Conservation (phyloP, 2,329 filamentous ascomycete genomes). For the Phymatotrichopsis omnivora region DNA sequence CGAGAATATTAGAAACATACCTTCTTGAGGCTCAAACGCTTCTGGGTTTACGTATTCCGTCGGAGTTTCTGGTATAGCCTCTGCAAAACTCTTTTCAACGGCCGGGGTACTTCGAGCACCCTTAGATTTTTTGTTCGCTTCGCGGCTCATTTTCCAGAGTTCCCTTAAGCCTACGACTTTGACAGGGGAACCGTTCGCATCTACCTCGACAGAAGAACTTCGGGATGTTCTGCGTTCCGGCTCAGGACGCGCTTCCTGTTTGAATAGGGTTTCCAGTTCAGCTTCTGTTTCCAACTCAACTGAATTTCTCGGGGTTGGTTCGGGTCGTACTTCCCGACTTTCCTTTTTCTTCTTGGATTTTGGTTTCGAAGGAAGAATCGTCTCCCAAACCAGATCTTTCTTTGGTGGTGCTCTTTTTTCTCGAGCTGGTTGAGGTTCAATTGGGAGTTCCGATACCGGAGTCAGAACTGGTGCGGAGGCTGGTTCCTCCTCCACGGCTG, state of each 20-base stretch:
- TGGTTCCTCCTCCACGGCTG: conserved; percentile 1
- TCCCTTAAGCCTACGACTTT: conserved; percentile 22
- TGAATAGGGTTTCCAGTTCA: not conserved
- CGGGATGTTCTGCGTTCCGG: conserved; percentile 19
- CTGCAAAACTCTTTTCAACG: conserved; percentile 12
- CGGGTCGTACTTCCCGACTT: conserved; percentile 8
- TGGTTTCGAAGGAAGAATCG: no score
- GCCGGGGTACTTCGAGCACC: conserved; percentile 5
- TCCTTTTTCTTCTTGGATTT: conserved; percentile 6
- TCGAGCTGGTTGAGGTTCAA: not conserved
- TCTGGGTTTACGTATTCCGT: not conserved
- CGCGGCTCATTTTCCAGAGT: conserved; percentile 25
- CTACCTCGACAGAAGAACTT: conserved; percentile 21
- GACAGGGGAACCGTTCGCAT: conserved; percentile 21
- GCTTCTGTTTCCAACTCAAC: conserved; percentile 4
- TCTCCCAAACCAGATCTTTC: no score
- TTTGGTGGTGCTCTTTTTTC: not conserved
- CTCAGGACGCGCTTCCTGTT: not conserved
- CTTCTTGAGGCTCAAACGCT: conserved; percentile 6
- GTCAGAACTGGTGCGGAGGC: not conserved
- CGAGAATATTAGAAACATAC: conserved; percentile 2
- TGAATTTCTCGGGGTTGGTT: conserved; percentile 3
- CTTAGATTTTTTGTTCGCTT: conserved; percentile 20
- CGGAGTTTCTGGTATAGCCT: conserved; percentile 9
- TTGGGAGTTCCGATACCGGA: not conserved